These are phyloP conservation scores for Penicillium crystallinum DNA, from an alignment of 495 filamentous ascomycete species.

Conservation along the genomic window DNA sequence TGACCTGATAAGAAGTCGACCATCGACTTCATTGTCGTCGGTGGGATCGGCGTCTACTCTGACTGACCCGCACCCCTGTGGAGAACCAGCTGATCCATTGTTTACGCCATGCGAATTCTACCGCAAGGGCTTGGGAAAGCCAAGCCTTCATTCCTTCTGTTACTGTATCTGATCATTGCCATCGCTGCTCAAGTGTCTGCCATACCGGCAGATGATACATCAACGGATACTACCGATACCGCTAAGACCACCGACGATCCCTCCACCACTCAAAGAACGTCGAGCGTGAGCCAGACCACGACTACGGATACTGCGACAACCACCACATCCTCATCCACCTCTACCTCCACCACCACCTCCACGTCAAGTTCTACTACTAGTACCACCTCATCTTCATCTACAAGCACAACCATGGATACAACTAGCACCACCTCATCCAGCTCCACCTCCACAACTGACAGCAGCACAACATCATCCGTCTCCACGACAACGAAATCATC, in stretches of 20 bases:
- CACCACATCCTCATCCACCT: conserved; percentile 11
- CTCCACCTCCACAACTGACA: conserved; percentile 8
- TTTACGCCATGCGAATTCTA: conserved; percentile 23
- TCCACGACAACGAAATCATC: conserved; percentile 26
- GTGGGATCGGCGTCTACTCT: conserved; percentile 15
- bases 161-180: conserved; percentile 21
- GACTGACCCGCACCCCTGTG: conserved; percentile 25
- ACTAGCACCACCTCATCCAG: conserved; percentile 20
- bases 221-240: conserved; percentile 12
- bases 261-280: conserved; percentile 20
- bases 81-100: conserved; percentile 18
- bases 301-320: conserved; percentile 8
- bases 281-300: conserved; percentile 18
- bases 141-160: conserved; percentile 19
- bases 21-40: conserved; percentile 4
- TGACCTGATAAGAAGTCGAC: not conserved
- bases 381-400: conserved; percentile 12
- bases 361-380: conserved; percentile 12
- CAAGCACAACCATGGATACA: conserved; percentile 24
- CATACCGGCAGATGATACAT: conserved; percentile 13
- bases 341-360: conserved; percentile 1
- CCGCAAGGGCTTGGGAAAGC: conserved; percentile 21
- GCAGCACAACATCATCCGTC: conserved; percentile 18
- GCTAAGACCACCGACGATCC: conserved; percentile 29
- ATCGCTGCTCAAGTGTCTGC: conserved; percentile 23